Evolutionary conservation across 176 grass and related monocot genomes (phyloP).

Genomic region (Echinochloa phyllopogon): DNA sequence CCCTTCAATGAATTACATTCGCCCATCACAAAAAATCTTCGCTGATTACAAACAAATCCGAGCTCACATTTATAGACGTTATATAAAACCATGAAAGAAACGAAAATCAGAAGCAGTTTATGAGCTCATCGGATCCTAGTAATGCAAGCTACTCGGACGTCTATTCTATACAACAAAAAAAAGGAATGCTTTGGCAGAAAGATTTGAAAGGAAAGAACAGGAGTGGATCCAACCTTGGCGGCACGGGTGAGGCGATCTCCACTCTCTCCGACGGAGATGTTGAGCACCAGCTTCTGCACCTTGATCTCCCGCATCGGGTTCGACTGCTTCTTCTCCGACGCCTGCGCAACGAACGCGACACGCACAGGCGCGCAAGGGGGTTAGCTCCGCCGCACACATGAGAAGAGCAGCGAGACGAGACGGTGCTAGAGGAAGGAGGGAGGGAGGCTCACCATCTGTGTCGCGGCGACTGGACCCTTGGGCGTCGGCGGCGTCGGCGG

Average conservation of each 20-base stretch:
- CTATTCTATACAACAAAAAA: too few relatives aligned
- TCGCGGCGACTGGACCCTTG: not conserved
- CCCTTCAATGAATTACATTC: not conserved
- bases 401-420: not conserved
- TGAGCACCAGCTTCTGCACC: constrained; percentile 67
- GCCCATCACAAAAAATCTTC: not conserved
- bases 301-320: constrained; percentile 77
- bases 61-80: not conserved
- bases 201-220: not conserved
- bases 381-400: not conserved
- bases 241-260: constrained; percentile 71
- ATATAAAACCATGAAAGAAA: not conserved
- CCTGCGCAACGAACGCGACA: constrained; percentile 11
- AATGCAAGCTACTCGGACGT: not conserved
- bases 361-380: not conserved
- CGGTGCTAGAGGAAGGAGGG: not conserved
- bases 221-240: constrained; percentile 41
- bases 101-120: not conserved
- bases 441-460: constrained; percentile 35
- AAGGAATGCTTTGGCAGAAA: not conserved
- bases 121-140: not conserved
- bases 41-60: not conserved
- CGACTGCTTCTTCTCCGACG: constrained; percentile 65
- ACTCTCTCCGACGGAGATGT: constrained; percentile 79
- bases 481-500: not conserved